Base-by-base conservation (phyloP, 768 basidiomycete genomes). In the Russula griseocarnosa region DNA sequence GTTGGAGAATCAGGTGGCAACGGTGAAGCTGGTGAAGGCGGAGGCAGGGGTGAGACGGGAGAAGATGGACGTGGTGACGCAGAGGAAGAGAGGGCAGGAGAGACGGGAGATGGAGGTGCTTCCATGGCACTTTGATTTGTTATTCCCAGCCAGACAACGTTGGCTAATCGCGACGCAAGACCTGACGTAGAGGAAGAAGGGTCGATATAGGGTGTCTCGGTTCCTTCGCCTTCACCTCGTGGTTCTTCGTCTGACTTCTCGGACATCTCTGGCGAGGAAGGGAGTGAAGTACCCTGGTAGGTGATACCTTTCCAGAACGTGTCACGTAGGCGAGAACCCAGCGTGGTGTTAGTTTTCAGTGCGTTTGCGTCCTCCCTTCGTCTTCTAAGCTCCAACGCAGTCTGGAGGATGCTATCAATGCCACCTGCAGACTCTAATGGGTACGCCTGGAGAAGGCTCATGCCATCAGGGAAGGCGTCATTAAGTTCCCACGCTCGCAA, bases 81-180 rank as follows among this genome's bases (percentile, higher is more conserved):
- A 5, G 79, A 75, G 47, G 79, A 74, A n/a, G 65, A 52, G 14
- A 57, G 77, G 73, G n/a, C 3, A 49, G 69, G 47, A 13, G 75
- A 74, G 1, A 70, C 67, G 1, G 79, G 80, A 42, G 80, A 77
- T 1, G 78, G 76, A 20, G 85, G 81, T 11, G 76, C 75, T n/a
- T 87, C 87, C 87, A 87, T 87, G 3, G 86, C 82, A 62, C 80
- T 81, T 71, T 86, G 85, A 69, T 89, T 90, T 3, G 87, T 88
- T 67, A 90, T 84, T 4, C 88, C 89, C 70, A 81, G 80, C 88
- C 88, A 90, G 24, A 90, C 80, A n/a, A 82, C 83, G 61, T 75
- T 82, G 10, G 86, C 83, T 16, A 88, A 71, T 38, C 82, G 78
- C 47, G 83, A 78, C 7, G 82, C 80, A 57, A 86, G 65, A 14